These are phyloP conservation scores for Thermoascus crustaceus DNA, from an alignment of 2,329 filamentous ascomycete species.

Conservation along the genomic window DNA sequence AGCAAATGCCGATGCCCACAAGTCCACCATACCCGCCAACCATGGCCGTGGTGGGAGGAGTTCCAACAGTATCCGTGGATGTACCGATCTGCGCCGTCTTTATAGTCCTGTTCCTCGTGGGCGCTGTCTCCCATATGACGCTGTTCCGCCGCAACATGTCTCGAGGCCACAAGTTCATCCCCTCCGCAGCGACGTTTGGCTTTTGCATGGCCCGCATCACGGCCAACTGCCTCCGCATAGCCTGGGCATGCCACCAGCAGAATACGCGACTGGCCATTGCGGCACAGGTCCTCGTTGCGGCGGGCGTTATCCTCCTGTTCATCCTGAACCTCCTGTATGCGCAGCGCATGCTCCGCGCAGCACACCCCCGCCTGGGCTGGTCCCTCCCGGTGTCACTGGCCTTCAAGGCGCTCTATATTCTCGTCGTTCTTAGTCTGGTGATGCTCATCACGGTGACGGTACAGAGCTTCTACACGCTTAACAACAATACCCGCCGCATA, in stretches of 20 bases:
- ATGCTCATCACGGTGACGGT: conserved; percentile 60
- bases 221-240: conserved; percentile 45
- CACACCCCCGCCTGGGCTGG: conserved; percentile 66
- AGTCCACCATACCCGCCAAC: conserved; percentile 23
- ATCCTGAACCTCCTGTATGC: conserved; percentile 70
- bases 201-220: conserved; percentile 44
- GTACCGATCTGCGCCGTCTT: conserved; percentile 58
- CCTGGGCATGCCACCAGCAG: conserved; percentile 42
- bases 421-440: conserved; percentile 52
- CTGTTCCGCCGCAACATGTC: conserved; percentile 37
- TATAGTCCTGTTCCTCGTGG: conserved; percentile 40
- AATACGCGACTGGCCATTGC: conserved; percentile 46
- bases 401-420: conserved; percentile 52
- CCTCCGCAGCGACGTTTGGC: conserved; percentile 38
- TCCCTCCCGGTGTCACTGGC: conserved; percentile 41
- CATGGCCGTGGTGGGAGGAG: conserved; percentile 31
- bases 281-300: conserved; percentile 61
- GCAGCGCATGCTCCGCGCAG: conserved; percentile 65
- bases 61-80: conserved; percentile 52
- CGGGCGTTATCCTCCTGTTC: conserved; percentile 67
- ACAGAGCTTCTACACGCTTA: conserved; percentile 59
- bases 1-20: not conserved
- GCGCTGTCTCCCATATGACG: conserved; percentile 38
- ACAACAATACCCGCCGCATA: conserved; percentile 39
- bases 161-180: conserved; percentile 42